phyloP scores from a whole-genome alignment of 176 grass and related monocot genomes.

The Oryza coarctata region DNA sequence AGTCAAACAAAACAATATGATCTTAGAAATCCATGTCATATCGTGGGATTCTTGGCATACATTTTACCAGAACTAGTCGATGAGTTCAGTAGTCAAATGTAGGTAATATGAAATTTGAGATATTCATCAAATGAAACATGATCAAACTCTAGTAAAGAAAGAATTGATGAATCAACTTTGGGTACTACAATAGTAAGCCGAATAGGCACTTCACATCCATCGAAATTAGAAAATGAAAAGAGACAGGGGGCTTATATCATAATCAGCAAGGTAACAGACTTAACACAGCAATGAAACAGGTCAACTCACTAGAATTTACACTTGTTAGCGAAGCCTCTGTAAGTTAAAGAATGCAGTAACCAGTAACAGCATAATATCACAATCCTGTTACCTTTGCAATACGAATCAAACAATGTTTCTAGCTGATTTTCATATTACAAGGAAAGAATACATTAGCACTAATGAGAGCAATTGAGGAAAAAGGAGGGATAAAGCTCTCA shows the following conservation, averaged over 20 bases:
- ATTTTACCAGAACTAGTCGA: slow-evolving; percentile 5
- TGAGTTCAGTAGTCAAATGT: neutral
- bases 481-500: slow-evolving; percentile 28
- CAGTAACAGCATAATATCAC: neutral
- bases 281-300: neutral
- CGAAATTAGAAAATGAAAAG: neutral
- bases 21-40: slow-evolving; percentile 16
- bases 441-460: neutral
- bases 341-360: neutral
- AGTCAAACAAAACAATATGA: slow-evolving; percentile 1
- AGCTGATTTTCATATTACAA: neutral
- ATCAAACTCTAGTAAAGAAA: neutral
- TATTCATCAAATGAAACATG: neutral
- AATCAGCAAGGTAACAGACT: neutral
- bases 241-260: neutral
- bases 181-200: neutral
- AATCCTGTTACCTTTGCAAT: neutral
- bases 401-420: neutral
- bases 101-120: neutral
- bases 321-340: neutral
- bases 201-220: neutral
- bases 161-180: neutral
- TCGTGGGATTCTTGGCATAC: neutral
- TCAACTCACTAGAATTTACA: neutral
- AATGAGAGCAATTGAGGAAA: slow-evolving; percentile 2